Evolutionary conservation across 768 basidiomycete species (phyloP).

Genomic region (Kwoniella europaea): DNA sequence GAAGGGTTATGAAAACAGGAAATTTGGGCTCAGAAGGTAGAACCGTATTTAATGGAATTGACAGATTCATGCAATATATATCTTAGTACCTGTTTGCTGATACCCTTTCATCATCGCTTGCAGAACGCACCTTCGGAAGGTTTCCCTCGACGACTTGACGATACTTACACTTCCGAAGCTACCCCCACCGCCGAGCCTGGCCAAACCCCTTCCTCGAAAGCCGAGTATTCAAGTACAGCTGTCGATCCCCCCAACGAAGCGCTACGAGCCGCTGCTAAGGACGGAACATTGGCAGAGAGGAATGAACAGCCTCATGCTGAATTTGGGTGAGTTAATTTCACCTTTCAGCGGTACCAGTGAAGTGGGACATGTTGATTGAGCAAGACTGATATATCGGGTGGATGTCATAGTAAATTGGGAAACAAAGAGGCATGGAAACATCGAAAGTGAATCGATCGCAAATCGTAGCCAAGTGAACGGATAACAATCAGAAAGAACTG

Average conservation of each 20-base stretch:
- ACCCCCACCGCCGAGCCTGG: slow-evolving; percentile 29
- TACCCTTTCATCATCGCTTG: background rate
- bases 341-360: too few relatives aligned
- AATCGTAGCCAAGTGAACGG: background rate
- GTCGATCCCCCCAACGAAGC: slow-evolving; percentile 49
- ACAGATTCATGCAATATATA: too few relatives aligned
- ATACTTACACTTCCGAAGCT: slow-evolving; percentile 29
- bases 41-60: too few relatives aligned
- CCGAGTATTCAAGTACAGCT: slow-evolving; percentile 41
- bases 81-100: too few relatives aligned
- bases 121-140: slow-evolving; percentile 44
- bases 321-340: slow-evolving; percentile 39
- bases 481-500: background rate
- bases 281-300: slow-evolving; percentile 48
- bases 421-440: slow-evolving; percentile 52
- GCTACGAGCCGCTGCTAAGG: slow-evolving; percentile 38
- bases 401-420: slow-evolving; percentile 31
- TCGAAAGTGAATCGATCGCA: slow-evolving; percentile 20
- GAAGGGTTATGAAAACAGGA: too few relatives aligned
- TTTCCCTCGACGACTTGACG: slow-evolving; percentile 37
- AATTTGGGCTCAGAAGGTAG: too few relatives aligned
- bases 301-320: slow-evolving; percentile 46
- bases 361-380: slow-evolving; percentile 13
- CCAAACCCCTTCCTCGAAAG: slow-evolving; percentile 41
- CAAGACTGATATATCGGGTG: background rate